Conservation (phyloP, 225 moss, liverwort and hornwort genomes). For the Rhytidiadelphus loreus region DNA sequence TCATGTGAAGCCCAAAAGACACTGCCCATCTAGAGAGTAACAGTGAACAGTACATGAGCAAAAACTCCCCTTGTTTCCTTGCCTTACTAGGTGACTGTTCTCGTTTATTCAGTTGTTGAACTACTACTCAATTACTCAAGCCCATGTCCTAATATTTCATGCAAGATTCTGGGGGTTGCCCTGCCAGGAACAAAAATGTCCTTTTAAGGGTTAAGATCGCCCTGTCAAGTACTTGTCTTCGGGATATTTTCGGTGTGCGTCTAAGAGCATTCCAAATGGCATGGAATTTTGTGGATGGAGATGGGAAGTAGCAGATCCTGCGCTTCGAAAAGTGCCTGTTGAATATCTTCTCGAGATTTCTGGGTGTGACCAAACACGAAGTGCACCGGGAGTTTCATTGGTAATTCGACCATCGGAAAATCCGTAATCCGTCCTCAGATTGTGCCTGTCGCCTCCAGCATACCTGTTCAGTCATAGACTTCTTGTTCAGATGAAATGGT, state of each 20-base stretch:
- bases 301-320: constrained; percentile 6
- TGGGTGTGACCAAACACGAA: constrained; percentile 10
- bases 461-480: neutral
- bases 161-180: neutral
- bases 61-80: neutral
- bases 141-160: neutral
- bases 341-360: constrained; percentile 22
- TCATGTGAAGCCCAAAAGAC: neutral
- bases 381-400: neutral
- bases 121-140: neutral
- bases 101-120: neutral
- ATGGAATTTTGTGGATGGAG: neutral
- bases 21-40: neutral
- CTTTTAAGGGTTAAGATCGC: neutral
- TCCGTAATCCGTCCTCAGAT: neutral
- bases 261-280: neutral
- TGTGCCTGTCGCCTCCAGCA: neutral
- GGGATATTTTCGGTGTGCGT: neutral
- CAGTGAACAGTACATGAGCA: neutral
- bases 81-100: neutral
- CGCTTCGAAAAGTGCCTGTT: constrained; percentile 1
- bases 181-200: neutral
- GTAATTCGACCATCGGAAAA: neutral
- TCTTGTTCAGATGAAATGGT: neutral
- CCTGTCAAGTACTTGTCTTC: constrained; percentile 3